A percentile compares a stretch with the other conserved stretches of the same genome.
These are phyloP conservation scores for Nepenthes mirabilis DNA, from an alignment of 148 eudicot genomes.

Conservation along the genomic window DNA sequence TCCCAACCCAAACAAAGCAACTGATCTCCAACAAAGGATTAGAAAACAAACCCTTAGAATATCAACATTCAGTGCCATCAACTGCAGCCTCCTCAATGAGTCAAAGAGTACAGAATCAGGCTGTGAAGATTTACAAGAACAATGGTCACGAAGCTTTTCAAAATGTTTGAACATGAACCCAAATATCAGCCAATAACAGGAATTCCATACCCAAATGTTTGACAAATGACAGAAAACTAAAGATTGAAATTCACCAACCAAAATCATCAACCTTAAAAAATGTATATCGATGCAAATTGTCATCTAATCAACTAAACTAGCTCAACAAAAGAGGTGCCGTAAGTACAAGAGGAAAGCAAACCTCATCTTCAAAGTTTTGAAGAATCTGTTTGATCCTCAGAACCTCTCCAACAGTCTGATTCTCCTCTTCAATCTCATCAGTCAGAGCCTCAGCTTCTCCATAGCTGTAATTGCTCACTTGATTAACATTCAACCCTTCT, in stretches of 20 bases:
- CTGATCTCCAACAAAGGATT: conserved; percentile 8
- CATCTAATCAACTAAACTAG: background rate
- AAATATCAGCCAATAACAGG: too few relatives aligned
- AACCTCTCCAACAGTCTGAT: conserved; percentile 45
- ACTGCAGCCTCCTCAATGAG: conserved; percentile 72
- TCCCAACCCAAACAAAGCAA: background rate
- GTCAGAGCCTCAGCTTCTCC: conserved; percentile 85
- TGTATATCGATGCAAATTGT: background rate
- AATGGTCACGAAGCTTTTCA: too few relatives aligned
- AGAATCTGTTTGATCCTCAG: conserved; percentile 71
- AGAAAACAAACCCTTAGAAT: conserved; percentile 47
- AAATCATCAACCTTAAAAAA: too few relatives aligned
- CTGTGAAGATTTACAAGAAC: conserved; percentile 26
- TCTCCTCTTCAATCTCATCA: conserved; percentile 69
- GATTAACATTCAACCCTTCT: conserved; percentile 20
- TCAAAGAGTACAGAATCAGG: conserved; percentile 54
- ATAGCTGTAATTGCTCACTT: conserved; percentile 39
- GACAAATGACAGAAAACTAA: too few relatives aligned
- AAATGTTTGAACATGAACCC: too few relatives aligned
- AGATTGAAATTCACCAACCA: too few relatives aligned
- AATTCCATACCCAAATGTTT: too few relatives aligned
- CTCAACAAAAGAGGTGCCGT: background rate
- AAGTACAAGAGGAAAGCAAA: conserved; percentile 8
- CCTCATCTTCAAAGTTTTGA: conserved; percentile 60
- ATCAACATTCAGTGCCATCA: conserved; percentile 67